Evolutionary conservation across 148 eudicot genomes (phyloP).

Genomic region (Salicornia ramosissima): DNA sequence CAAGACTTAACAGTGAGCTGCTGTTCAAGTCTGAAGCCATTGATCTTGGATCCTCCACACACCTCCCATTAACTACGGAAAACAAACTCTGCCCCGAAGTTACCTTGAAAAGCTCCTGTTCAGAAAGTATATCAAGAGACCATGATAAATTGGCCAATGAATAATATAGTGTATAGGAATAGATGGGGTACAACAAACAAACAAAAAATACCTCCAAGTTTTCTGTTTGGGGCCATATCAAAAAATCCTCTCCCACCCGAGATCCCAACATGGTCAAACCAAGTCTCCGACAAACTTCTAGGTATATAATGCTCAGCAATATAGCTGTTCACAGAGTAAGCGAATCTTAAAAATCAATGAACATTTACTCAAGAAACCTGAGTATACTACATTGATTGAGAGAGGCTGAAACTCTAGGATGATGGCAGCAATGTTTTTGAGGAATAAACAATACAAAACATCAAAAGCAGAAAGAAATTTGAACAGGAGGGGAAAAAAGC

Average conservation of each 20-base stretch:
- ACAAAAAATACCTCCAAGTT: slow-evolving; percentile 65
- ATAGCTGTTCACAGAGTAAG: slow-evolving; percentile 54
- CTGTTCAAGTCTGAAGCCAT: slow-evolving; percentile 85
- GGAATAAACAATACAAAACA: not conserved
- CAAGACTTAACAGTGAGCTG: slow-evolving; percentile 65
- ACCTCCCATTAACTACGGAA: slow-evolving; percentile 76
- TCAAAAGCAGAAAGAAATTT: slow-evolving; percentile 4
- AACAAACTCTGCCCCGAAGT: slow-evolving; percentile 83
- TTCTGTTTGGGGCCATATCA: slow-evolving; percentile 89
- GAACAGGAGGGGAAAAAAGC: slow-evolving; percentile 10
- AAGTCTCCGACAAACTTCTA: slow-evolving; percentile 91
- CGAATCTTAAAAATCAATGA: slow-evolving; percentile 1
- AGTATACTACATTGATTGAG: not conserved
- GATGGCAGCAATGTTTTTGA: not conserved
- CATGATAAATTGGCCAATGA: slow-evolving; percentile 6
- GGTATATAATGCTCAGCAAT: slow-evolving; percentile 76
- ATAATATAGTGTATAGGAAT: not conserved
- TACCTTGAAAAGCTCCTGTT: slow-evolving; percentile 79
- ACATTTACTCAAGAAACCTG: not conserved
- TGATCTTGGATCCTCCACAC: slow-evolving; percentile 79
- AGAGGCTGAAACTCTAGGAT: not conserved
- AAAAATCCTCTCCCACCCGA: slow-evolving; percentile 87
- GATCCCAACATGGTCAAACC: slow-evolving; percentile 86
- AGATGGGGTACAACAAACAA: not conserved
- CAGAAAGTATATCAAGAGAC: slow-evolving; percentile 10